Base-by-base conservation (phyloP, 345 rosid species). In the Arabidopsis thaliana region DNA sequence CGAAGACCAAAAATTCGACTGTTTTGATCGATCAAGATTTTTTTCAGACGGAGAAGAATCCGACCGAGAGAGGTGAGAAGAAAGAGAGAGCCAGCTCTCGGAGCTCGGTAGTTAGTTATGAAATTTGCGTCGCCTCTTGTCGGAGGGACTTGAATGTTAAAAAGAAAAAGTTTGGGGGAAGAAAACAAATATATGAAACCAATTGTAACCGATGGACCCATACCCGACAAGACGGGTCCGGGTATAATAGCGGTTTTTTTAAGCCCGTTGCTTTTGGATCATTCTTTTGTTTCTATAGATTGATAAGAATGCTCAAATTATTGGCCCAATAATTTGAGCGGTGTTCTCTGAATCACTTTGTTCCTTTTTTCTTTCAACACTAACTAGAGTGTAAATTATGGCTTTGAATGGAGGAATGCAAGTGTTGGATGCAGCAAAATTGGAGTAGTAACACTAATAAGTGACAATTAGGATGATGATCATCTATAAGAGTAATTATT, bases 201-300 rank as follows among this genome's bases (percentile, higher is more conserved):
- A 65, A 78, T 49, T 71, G 44, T 55, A 71, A 63, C 10, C 65
- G 22, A 71, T 65, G 81, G 77, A 71, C 77, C 81, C 77, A 66
- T 72, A 20, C 73, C 73, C 77, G 73, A 72, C 77, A 72, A 50
- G 2, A 7, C 69, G 77, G 73, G 77, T 72, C 73, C 73, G 77
- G 78, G 67, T 65, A 52, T 20, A 52, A 16, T 42, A 57, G 57
- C 64, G 70, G 80, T 63, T 59, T 59, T 59, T 8, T 78, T 1
- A 72, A 72, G 55, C 69, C 77, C 77, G 72, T 78, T 78, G 81
- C 73, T 7, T 59, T 78, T 72, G 81, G 73, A 65, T 72, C 73
- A 78, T 78, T 8, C 77, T 7, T 8, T 78, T 78, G 81, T 72
- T 72, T 78, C 44, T 73, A 65, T 71, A 53, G 40, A 22, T 16